Base-by-base conservation (phyloP, 2,329 filamentous ascomycete genomes). In the Ceratocystis variospora region DNA sequence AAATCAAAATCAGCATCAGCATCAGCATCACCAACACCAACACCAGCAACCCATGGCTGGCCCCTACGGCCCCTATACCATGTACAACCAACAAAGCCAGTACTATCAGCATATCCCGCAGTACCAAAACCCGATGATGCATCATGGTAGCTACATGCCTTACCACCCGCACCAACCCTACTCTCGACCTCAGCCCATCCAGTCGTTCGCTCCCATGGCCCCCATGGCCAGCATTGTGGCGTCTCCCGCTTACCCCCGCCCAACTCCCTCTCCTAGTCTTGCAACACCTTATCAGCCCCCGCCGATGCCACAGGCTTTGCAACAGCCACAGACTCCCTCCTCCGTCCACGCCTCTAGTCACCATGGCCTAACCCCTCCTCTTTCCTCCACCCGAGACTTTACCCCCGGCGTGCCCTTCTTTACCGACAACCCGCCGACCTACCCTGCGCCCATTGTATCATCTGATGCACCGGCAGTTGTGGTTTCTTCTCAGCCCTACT, bases 281-380 rank as follows among this genome's bases (percentile, higher is more conserved):
- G 78, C 81, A 65, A 79, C 84, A 66, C 76, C 86, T 69, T 80
- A 84, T 76, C 80, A 84, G 72, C 77, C 81, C 72, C 76, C 83
- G 73, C 74, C 76, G 37, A 73, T 74, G 19, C 75, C 78, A 31
- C 73, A 77, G 65, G 74, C 79, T 19, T 72, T 77, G 50, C 64
- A 53, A 31, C 75, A 75, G 66, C 76, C 80, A 22, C 79, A 79
- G 41, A 82, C 82, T 8, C 81, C 81, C 3, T 80, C 80, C 3
- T 83, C 82, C 17, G 79, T 79, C 19, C 77, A 80, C 66, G 61
- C 48, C 12, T 63, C 66, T 80, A 80, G 6, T 77, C 78, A 2
- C 22, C 44, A 45, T 12, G 63, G 57, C 19, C 28, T 62, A 31
- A 68, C 66, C 8, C 66, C 63, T 3, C 66, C 66, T 46, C 63